Evolutionary conservation across 371 early-diverging fungal genomes (phyloP).

Genomic region (Mortierella sp.): DNA sequence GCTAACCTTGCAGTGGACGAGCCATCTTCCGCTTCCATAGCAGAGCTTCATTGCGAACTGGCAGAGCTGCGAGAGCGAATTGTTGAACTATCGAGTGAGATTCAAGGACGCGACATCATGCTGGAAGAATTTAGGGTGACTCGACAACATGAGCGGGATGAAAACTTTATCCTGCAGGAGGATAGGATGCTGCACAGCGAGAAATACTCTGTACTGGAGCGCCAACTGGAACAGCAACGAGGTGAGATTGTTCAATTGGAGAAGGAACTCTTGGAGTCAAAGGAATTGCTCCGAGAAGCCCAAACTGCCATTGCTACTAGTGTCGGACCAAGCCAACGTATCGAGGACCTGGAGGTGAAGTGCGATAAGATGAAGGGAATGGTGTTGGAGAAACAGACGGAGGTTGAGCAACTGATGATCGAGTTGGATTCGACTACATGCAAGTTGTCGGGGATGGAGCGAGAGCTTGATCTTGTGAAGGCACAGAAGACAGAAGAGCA

Average conservation of each 20-base stretch:
- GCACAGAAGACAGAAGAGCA: neutral
- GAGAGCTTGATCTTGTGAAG: constrained; percentile 11
- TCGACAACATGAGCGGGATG: neutral
- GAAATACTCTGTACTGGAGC: neutral
- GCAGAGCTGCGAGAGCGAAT: neutral
- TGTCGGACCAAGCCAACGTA: neutral
- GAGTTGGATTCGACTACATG: constrained; percentile 9
- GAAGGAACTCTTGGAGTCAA: neutral
- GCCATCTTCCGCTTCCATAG: neutral
- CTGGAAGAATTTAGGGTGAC: neutral
- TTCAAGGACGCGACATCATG: neutral
- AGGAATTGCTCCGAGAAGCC: neutral
- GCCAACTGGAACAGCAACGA: constrained; percentile 23
- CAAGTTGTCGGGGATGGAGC: neutral
- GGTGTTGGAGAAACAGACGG: constrained; percentile 27
- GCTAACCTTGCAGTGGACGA: constrained; percentile 4
- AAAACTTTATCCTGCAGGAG: neutral
- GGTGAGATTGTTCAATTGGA: neutral
- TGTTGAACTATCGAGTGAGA: neutral
- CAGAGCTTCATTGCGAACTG: constrained; percentile 10
- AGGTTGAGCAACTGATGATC: constrained; percentile 19
- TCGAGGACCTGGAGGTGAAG: constrained; percentile 13
- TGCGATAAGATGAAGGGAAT: neutral
- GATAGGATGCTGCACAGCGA: neutral
- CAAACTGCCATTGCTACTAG: neutral